Base-by-base conservation (phyloP, 768 basidiomycete genomes). In the Boletus tomentosulus region DNA sequence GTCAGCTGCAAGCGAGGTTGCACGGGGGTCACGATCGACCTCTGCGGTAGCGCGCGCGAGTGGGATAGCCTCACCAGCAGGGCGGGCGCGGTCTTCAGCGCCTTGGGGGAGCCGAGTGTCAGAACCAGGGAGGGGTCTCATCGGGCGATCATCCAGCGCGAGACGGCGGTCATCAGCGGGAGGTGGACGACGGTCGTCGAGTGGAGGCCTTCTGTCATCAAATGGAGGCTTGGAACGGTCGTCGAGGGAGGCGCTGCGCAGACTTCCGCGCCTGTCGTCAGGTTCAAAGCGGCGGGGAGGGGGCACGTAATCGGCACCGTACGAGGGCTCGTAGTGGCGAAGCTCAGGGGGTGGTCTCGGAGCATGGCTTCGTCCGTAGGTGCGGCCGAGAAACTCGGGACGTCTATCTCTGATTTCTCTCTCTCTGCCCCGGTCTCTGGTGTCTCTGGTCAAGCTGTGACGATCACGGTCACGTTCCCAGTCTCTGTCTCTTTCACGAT, bases 261-360 rank as follows among this genome's bases (percentile, higher is more conserved):
- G n/a, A 46, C 62, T 57, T 11, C 55, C 50, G 45, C 63, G 70
- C 38, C 57, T 66, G 15, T 71, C 61, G 42, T 71, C 70, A 30
- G 62, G 37, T 22, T 73, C 67, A 55, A 69, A 69, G 53, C 66
- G 67, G 45, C 73, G 73, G 22, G 70, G 64, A 48, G 66, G 65
- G 39, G 70, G 65, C n/a, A 54, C 66, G 37, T 62, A 68, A 35
- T 71, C 65, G 45, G 61, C 56, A 55, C 67, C 67, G 55, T 76
- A 74, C n/a, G 72, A 69, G 7, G 76, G 70, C 19, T 81, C 78
- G 55, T 77, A 79, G 44, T 79, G 78, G 27, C 79, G 74, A 47
- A 73, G 71, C 46, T 79, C 78, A 47, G 75, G 72, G 25, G 74
- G 76, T 24, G 75, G 76, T 42, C 76, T 66, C 16, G 76, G 74